phyloP scores from a whole-genome alignment of 495 filamentous ascomycete species.

The Baudoinia panamericana region DNA sequence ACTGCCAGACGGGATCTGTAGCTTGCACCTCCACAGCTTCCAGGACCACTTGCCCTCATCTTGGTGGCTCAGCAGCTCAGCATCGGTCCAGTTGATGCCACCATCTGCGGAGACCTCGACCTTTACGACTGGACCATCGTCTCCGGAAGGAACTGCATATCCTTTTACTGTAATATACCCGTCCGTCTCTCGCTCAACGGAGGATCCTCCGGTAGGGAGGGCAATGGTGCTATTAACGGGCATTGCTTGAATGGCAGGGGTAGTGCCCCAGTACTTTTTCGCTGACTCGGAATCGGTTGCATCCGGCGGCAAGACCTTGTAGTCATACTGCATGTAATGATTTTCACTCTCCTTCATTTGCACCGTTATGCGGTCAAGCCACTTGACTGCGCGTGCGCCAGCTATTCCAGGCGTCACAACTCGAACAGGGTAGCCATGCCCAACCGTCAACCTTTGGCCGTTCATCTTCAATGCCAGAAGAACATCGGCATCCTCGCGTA shows the following conservation, averaged over 20 bases:
- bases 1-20: slow-evolving; percentile 23
- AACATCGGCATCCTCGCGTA: slow-evolving; percentile 36
- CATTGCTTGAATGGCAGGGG: slow-evolving; percentile 28
- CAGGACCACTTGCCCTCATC: slow-evolving; percentile 37
- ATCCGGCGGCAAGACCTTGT: slow-evolving; percentile 30
- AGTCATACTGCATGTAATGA: slow-evolving; percentile 30
- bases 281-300: slow-evolving; percentile 32
- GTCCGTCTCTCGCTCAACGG: slow-evolving; percentile 25
- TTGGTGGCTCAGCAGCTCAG: slow-evolving; percentile 23
- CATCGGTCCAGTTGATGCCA: slow-evolving; percentile 39
- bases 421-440: slow-evolving; percentile 29
- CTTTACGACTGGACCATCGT: slow-evolving; percentile 38
- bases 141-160: slow-evolving; percentile 44
- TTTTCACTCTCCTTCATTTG: slow-evolving; percentile 23
- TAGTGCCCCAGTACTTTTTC: slow-evolving; percentile 30
- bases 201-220: slow-evolving; percentile 33
- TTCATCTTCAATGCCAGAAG: slow-evolving; percentile 43
- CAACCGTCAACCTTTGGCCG: slow-evolving; percentile 22
- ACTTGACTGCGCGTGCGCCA: slow-evolving; percentile 30
- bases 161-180: slow-evolving; percentile 38
- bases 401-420: slow-evolving; percentile 29
- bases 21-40: slow-evolving; percentile 35
- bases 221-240: slow-evolving; percentile 40
- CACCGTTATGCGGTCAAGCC: slow-evolving; percentile 30
- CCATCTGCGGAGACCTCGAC: slow-evolving; percentile 42